These are phyloP conservation scores for Magnolia changhungtana DNA, from an alignment of 164 flowering plant species.

Conservation along the genomic window DNA sequence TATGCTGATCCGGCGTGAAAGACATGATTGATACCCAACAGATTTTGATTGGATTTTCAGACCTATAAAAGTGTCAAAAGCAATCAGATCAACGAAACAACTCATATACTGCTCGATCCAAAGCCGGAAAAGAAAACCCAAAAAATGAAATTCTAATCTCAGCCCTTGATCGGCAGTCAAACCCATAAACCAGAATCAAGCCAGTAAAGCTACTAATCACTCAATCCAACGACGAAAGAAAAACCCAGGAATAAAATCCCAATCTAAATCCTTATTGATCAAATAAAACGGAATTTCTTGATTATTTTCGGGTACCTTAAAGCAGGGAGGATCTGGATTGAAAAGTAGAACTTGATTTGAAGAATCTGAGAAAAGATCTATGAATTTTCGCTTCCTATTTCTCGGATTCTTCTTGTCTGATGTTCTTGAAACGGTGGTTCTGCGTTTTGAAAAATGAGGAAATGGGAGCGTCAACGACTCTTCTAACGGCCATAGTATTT, in stretches of 20 bases:
- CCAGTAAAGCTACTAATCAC: background rate
- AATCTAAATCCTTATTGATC: no score
- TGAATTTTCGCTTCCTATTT: background rate
- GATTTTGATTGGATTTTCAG: background rate
- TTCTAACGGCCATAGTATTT: background rate
- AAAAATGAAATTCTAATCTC: background rate
- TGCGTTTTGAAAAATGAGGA: background rate
- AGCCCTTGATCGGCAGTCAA: background rate
- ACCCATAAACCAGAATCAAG: background rate
- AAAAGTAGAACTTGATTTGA: background rate
- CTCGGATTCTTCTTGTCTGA: background rate
- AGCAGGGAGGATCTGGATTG: background rate
- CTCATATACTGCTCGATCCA: background rate
- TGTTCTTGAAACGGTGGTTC: background rate
- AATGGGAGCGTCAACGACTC: background rate
- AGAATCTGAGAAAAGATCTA: slow-evolving; percentile 5
- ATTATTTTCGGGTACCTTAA: background rate
- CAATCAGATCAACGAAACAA: background rate
- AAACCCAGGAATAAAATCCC: background rate
- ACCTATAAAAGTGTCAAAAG: slow-evolving; percentile 1
- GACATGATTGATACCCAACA: slow-evolving; percentile 27
- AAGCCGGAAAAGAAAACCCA: background rate
- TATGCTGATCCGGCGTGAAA: slow-evolving; percentile 56
- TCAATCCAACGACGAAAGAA: background rate
- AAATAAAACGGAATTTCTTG: background rate